These are phyloP conservation scores for Colletotrichum karsti DNA, from an alignment of 2,329 filamentous ascomycete genomes.

Conservation along the genomic window DNA sequence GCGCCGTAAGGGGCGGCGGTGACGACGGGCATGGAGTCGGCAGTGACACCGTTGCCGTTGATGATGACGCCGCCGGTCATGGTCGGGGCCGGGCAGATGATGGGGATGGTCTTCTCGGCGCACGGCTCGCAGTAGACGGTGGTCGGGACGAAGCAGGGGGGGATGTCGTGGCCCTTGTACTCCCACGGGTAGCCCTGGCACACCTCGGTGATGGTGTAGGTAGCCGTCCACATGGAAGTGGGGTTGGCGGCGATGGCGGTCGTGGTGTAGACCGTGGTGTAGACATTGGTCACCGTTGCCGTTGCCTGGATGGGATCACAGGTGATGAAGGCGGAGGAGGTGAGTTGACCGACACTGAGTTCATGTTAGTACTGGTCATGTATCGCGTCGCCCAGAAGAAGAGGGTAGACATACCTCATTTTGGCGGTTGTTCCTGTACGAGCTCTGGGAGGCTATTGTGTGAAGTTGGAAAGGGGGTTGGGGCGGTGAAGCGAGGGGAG, in stretches of 20 bases:
- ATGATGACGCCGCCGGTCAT: conserved; percentile 39
- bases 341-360: conserved; percentile 36
- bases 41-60: conserved; percentile 46
- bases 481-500: neutral
- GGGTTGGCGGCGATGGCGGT: conserved; percentile 45
- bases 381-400: neutral
- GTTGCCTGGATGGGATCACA: conserved; percentile 34
- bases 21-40: conserved; percentile 32
- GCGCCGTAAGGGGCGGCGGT: conserved; percentile 14
- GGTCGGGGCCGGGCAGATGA: conserved; percentile 46
- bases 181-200: conserved; percentile 39
- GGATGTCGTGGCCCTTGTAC: conserved; percentile 39
- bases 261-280: conserved; percentile 48
- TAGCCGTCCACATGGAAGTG: conserved; percentile 47
- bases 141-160: conserved; percentile 47
- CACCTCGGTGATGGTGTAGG: conserved; percentile 49
- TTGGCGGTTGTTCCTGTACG: conserved; percentile 17
- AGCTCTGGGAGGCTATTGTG: neutral
- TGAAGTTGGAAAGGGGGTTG: neutral
- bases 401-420: conserved; percentile 26
- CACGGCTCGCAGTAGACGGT: conserved; percentile 45
- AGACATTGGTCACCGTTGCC: conserved; percentile 36
- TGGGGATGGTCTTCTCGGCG: conserved; percentile 39
- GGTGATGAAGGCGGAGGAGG: conserved; percentile 38
- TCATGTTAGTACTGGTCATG: conserved; percentile 30